Base-by-base conservation (phyloP, 192 early-diverging fungal genomes). In the Linnemannia elongata region DNA sequence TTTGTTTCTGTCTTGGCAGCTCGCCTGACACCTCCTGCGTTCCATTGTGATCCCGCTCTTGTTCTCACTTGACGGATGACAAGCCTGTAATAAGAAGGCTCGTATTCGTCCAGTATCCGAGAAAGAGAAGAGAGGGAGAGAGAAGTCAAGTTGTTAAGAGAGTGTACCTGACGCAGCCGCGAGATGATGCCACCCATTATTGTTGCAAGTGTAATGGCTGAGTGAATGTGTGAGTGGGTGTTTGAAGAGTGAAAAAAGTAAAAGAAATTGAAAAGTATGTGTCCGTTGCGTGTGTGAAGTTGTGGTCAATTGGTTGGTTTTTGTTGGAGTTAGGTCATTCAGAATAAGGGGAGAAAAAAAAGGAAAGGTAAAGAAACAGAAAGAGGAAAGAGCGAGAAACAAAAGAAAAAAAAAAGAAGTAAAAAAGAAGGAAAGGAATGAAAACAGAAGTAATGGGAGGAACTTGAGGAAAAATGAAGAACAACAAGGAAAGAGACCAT, bases 181-280 rank as follows among this genome's bases (percentile, higher is more conserved):
- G 84, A 87, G 75, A 87, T 77, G 70, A 87, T 76, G 66, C 79
- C 84, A 39, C 84, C 84, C 84, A 87, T 87, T 60, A n/a, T 52
- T 27, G 39, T 22, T 12, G 10, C 17, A 12, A 42, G 6, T 33
- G 70, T 72, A 39, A 39, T 38, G 36, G 6, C 18, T 27, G 4
- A 33, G 41, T 18, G 42, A 6, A 55, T 33, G 72, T 22, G 30
- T 18, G 42, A 4, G 72, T 12, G 12, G 47, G 47, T 44, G 73
- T 49, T 44, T 44, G 57, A 42, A 42, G 24, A 52, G 20, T 12
- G 36, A 70, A 4, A 60, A 49, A 57, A 15, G 30, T 1, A 42
- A 55, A 82, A 77, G 44, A 35, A 68, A 45, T 45, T 15, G 12
- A 45, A 45, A 45, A 15, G 12, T 0, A 3, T 45, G 44, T 45